These are phyloP conservation scores for Hymenoscyphus repandus DNA, from an alignment of 2,329 filamentous ascomycete genomes.

Conservation along the genomic window DNA sequence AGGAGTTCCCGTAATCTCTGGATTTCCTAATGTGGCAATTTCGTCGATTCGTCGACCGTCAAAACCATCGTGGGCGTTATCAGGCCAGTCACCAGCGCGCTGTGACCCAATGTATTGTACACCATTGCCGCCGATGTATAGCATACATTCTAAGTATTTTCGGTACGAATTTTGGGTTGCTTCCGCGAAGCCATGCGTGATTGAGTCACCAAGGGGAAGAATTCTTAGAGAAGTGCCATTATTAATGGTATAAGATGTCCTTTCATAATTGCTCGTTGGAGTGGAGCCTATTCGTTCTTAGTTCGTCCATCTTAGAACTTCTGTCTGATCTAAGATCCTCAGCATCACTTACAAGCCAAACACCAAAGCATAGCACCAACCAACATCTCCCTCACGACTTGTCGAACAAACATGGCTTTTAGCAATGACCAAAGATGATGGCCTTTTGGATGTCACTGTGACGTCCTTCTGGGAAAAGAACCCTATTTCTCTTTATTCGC, in stretches of 20 bases:
- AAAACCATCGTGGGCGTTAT: conserved; percentile 1
- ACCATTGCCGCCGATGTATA: neutral
- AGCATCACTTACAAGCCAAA: neutral
- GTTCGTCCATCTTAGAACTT: neutral
- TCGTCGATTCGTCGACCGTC: neutral
- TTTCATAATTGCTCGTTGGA: neutral
- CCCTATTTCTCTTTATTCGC: neutral
- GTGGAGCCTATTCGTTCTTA: neutral
- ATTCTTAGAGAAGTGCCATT: neutral
- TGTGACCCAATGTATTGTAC: conserved; percentile 2
- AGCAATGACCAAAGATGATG: too few species aligned
- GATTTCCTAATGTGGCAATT: neutral
- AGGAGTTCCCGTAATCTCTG: neutral
- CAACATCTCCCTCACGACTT: neutral
- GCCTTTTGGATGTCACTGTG: too few species aligned
- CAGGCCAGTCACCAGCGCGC: neutral
- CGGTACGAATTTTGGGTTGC: conserved; percentile 2
- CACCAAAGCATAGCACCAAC: neutral
- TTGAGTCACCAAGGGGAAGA: conserved; percentile 2
- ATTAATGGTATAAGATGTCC: neutral
- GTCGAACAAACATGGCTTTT: neutral
- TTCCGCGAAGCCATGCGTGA: neutral
- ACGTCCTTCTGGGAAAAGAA: neutral
- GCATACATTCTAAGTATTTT: neutral
- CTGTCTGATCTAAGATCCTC: neutral